Base-by-base conservation (phyloP, 106 monocot genomes). In the Dioscorea dumetorum region DNA sequence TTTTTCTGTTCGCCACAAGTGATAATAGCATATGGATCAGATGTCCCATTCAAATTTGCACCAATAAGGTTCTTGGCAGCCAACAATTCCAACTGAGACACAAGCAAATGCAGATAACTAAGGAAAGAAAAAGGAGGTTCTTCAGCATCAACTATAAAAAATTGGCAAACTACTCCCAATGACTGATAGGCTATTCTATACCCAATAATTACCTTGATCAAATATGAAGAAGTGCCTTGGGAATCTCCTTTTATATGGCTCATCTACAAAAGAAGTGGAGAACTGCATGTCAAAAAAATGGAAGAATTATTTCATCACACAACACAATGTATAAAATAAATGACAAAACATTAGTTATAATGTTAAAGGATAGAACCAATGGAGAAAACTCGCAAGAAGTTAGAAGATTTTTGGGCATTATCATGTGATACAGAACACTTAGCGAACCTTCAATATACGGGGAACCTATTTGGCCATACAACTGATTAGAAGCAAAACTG, bases 1-100 rank as follows among this genome's bases (percentile, higher is more conserved):
- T 88, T 73, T 58, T 89, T 91, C 67, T 97, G 88, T 67, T 86
- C 95, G 31, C 84, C 91, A 74, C 91, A 91, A 35, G 86, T 82
- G 63, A 97, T 91, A 72, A 91, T 88, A 48, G 82, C 88, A 75
- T 97, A 97, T 21, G 95, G 95, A 84, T 97, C 95, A 61, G 95
- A 97, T 49, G 86, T 91, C 33, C 95, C 95, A 77, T 97, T 97
- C 73, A 91, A 74, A 64, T 91, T 95, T 72, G 91, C 95, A 79
- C 87, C 91, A 67, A 80, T 63, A 64, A 95, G 71, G 64, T 91
- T 95, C 69, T 88, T 95, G 56, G 95, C 95, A 72, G 95, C 91
- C 63, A 95, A 73, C 41, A 95, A 74, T 74, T 95, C 95, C 49
- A 95, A 21, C 95, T 95, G 86, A 75, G 76, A 73, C 15, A 72